Base-by-base conservation (phyloP, 1,284 basidiomycete genomes). In the Malassezia sp. region DNA sequence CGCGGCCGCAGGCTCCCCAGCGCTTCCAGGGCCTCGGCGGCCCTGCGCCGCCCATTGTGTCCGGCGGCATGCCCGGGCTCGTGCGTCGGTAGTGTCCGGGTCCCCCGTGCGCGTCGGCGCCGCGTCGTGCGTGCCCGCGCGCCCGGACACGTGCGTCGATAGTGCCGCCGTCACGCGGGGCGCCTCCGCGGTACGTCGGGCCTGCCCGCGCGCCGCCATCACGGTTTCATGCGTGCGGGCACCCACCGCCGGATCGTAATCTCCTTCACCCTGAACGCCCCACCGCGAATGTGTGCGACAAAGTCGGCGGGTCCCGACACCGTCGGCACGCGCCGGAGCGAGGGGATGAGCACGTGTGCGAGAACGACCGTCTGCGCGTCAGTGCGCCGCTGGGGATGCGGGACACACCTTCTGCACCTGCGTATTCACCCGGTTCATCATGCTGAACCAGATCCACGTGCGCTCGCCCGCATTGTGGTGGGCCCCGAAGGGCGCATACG, bases 391-490 rank as follows among this genome's bases (percentile, higher is more conserved):
- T n/a, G n/a, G n/a, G n/a, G n/a, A 21, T 10, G 37, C n/a, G 8
- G 31, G 51, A 18, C 20, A 20, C 42, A 45, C 14, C 28, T 99
- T 99, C 73, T 89, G 87, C 2, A 97, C 93, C 70, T 95, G 88
- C 0, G 85, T 83, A 71, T 95, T 95, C 15, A 97, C 91, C 20
- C 93, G 81, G 67, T 95, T 97, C 50, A 96, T 79, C 2, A 93
- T 97, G 70, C 85, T 88, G 29, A 99, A 79, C 89, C 90, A 96
- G 10, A 85, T 80, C 93, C 93, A 99, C 24, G 80, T 75, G 2
- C 78, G 73, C 44, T 80, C 83, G 2, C 61, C 62, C 3, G 36
- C 48, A 36, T 59, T 63, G 14, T 61, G 57, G 42, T 61, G 60
- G 10, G 43, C 37, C 2, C 48, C 15, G 32, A 68, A 68, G 0